These are phyloP conservation scores for Nannizzia gypsea DNA, from an alignment of 2,329 filamentous ascomycete species.

Conservation along the genomic window DNA sequence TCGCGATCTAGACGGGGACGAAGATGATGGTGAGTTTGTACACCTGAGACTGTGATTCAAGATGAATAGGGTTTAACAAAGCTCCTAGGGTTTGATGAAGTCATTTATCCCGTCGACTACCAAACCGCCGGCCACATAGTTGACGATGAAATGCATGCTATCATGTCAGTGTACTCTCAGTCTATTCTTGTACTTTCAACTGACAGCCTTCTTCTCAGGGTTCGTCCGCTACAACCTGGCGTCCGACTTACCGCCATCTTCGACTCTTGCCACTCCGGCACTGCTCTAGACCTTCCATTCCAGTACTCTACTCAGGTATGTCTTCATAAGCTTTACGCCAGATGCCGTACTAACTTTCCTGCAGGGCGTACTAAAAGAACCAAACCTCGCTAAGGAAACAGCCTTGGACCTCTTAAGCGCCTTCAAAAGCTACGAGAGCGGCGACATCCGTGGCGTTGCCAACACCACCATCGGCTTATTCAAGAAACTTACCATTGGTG, in stretches of 20 bases:
- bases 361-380: slow-evolving; percentile 5
- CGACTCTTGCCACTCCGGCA: slow-evolving; percentile 7
- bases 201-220: neutral
- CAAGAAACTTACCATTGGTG: slow-evolving; percentile 4
- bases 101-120: slow-evolving; percentile 7
- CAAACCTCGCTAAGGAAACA: slow-evolving; percentile 6
- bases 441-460: slow-evolving; percentile 4
- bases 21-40: slow-evolving; percentile 2
- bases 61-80: neutral
- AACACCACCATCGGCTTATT: slow-evolving; percentile 6
- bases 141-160: slow-evolving; percentile 6
- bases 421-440: slow-evolving; percentile 1
- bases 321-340: neutral
- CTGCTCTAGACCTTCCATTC: slow-evolving; percentile 3
- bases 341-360: neutral
- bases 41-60: neutral
- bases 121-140: slow-evolving; percentile 3
- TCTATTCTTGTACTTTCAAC: neutral
- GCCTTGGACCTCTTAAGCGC: slow-evolving; percentile 4
- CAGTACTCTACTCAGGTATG: slow-evolving; percentile 5
- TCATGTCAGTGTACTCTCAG: neutral
- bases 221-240: neutral
- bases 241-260: slow-evolving; percentile 5
- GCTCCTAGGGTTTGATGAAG: slow-evolving; percentile 1
- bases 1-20: slow-evolving; percentile 5